phyloP scores from a whole-genome alignment of 2,329 filamentous ascomycete species.

The Clarireedia sp. region DNA sequence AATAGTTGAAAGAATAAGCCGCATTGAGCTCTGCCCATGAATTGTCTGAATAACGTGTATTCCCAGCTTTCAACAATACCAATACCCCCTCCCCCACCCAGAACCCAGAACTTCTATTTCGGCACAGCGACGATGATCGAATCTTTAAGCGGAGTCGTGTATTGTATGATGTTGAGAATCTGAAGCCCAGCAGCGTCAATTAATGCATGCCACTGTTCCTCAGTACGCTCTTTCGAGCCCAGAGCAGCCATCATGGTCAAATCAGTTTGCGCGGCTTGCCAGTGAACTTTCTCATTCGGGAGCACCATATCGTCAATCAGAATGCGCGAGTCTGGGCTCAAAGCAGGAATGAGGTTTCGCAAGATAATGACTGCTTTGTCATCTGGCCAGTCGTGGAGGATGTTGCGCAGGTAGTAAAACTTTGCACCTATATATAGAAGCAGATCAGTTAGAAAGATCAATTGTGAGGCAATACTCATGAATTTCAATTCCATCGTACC shows the following conservation, averaged over 20 bases:
- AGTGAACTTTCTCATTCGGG: conserved; percentile 29
- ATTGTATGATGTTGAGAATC: conserved; percentile 5
- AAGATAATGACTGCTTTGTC: conserved; percentile 16
- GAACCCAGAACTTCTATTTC: background rate
- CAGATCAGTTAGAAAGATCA: background rate
- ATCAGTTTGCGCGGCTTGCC: conserved; percentile 30
- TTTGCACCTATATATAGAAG: conserved; percentile 4
- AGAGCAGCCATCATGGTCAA: conserved; percentile 32
- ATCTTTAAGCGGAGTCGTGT: background rate
- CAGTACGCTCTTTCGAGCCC: conserved; percentile 31
- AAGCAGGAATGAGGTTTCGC: background rate
- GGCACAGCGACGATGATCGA: background rate
- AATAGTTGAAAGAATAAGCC: too few relatives aligned
- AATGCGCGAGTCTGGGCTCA: conserved; percentile 18
- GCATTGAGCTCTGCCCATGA: too few relatives aligned
- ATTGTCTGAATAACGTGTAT: too few relatives aligned
- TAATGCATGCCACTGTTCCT: conserved; percentile 28
- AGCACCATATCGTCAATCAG: conserved; percentile 38
- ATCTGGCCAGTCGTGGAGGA: conserved; percentile 35
- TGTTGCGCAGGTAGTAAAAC: conserved; percentile 33
- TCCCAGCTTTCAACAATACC: too few relatives aligned
- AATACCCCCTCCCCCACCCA: too few relatives aligned
- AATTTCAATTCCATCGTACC: background rate
- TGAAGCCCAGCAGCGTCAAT: conserved; percentile 9
- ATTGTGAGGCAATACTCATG: too few relatives aligned